Base-by-base conservation (phyloP, 2,329 filamentous ascomycete genomes). In the Davidsoniella australis region DNA sequence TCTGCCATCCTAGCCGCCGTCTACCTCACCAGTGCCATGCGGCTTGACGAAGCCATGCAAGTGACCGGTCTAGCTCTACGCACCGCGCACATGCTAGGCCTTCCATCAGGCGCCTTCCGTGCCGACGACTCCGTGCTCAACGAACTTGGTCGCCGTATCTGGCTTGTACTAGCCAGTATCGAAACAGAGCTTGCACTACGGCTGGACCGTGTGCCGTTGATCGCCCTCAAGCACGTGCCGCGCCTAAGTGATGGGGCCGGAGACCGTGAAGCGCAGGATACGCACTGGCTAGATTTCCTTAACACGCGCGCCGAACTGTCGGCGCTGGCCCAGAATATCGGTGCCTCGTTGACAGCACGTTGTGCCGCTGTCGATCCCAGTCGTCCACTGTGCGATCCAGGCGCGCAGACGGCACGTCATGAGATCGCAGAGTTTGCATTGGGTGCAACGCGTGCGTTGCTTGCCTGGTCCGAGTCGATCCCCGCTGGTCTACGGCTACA, bases 251-350 rank as follows among this genome's bases (percentile, higher is more conserved):
- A 50, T 36, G 16, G 38, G 7, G 42, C 48, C 20, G 47, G 47
- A 12, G n/a, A 24, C 3, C 39, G 36, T 12, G 38, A 37, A 16
- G 20, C 41, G 10, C 33, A 23, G 6, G 26, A 23, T 14, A 36
- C 45, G 12, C 48, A 50, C 36, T 50, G 48, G 48, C 43, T 50
- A 4, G 48, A 50, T 14, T 50, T 50, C 8, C 33, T 50, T 14
- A 50, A 50, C 16, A 46, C 45, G 33, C 48, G 48, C 26, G 48
- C 43, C 14, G 48, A 50, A 17, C 37, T 50, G 16, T 37, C 46
- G 5, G 48, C 45, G 6, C 48, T 50, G 17, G 42, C 41, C 6
- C 42, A 26, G 16, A 50, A 37, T 12, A 50, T 50, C 36, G n/a
- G 24, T 16, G 45, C 23, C 4, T 18, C 43, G 16, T 41, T 45